Percentiles rank a stretch among this genome's conserved stretches.
phyloP scores from a whole-genome alignment of 1,139 yeast genomes.

The Geotrichum macrosporum region DNA sequence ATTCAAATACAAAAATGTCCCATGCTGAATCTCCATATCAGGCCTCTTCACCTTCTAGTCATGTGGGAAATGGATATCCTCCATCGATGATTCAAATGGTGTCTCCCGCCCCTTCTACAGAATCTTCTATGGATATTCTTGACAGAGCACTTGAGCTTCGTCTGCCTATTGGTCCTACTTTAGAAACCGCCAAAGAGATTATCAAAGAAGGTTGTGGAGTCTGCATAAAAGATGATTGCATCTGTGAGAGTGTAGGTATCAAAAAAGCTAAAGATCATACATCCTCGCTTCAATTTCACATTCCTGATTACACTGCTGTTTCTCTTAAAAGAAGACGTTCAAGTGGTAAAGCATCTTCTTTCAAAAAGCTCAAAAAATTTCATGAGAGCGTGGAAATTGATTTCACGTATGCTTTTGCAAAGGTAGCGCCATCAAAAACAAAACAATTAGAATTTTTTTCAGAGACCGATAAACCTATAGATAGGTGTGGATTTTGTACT shows the following conservation, averaged over 20 bases:
- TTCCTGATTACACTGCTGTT: conserved; percentile 14
- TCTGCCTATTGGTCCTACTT: conserved; percentile 34
- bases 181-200: conserved; percentile 2
- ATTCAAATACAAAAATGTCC: too few relatives aligned
- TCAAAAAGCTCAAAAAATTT: conserved; percentile 5
- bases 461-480: conserved; percentile 55
- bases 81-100: conserved; percentile 30
- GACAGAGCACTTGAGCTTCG: conserved; percentile 41
- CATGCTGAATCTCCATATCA: too few relatives aligned
- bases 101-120: conserved; percentile 42
- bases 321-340: conserved; percentile 17
- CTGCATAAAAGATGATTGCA: conserved; percentile 64
- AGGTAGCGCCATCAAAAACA: neutral
- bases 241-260: conserved; percentile 61
- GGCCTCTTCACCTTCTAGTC: too few relatives aligned
- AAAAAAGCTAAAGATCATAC: conserved; percentile 1
- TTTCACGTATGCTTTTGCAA: conserved; percentile 32
- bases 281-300: conserved; percentile 3
- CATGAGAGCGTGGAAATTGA: conserved; percentile 32
- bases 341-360: conserved; percentile 7
- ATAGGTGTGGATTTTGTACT: conserved; percentile 87
- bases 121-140: conserved; percentile 36
- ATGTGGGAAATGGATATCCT: conserved; percentile 4
- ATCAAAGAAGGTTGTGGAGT: conserved; percentile 52
- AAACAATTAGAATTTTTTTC: neutral